These are phyloP conservation scores for sunflower (Helianthus annuus) DNA, from an alignment of 129 eudicot genomes.

Conservation along the genomic window HanXRQr2.0-SUNRISE NC_035440.2:14955527-14956026, in stretches of 20 bases:
- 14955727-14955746: background rate
- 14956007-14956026: constrained; percentile 22
- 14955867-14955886: background rate
- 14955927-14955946: constrained; percentile 1
- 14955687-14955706: too few relatives aligned
- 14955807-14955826: background rate
- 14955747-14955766: constrained; percentile 29
- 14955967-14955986: constrained; percentile 17
- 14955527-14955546: too few relatives aligned
- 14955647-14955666: background rate
- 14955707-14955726: background rate
- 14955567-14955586: background rate
- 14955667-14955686: constrained; percentile 16
- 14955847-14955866: constrained; percentile 30
- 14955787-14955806: constrained; percentile 5
- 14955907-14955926: constrained; percentile 20
- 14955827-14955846: constrained; percentile 15
- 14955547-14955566: background rate
- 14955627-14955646: background rate
- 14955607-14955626: constrained; percentile 33
- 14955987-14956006: constrained; percentile 15
- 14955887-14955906: background rate
- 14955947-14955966: constrained; percentile 15
- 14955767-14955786: constrained; percentile 23
- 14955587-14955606: constrained; percentile 20